Conservation (phyloP, 495 filamentous ascomycete genomes). For the Haplographium delicatum region DNA sequence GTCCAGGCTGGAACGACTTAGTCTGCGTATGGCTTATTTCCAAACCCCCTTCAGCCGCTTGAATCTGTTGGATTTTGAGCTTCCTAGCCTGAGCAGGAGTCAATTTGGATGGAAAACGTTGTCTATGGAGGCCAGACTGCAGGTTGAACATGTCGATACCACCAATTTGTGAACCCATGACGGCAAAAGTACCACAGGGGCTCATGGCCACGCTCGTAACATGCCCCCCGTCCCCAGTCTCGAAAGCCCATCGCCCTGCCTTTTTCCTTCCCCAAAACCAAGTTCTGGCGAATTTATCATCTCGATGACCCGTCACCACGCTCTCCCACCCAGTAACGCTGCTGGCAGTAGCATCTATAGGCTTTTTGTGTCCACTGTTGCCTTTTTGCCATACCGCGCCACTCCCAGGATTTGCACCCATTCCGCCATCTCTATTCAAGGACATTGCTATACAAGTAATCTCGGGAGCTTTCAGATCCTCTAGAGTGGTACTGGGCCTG, state of each 20-base stretch:
- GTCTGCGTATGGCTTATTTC: constrained; percentile 11
- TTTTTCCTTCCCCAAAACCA: constrained; percentile 98
- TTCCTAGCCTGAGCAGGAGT: constrained; percentile 59
- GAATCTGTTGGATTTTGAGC: constrained; percentile 51
- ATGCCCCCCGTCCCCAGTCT: constrained; percentile 74
- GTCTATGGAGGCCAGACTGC: constrained; percentile 83
- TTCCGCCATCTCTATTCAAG: constrained; percentile 87
- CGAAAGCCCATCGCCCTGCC: constrained; percentile 88
- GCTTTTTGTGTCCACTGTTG: constrained; percentile 48
- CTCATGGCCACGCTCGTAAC: constrained; percentile 87
- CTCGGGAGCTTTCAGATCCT: constrained; percentile 80
- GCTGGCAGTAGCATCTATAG: constrained; percentile 52
- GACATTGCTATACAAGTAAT: constrained; percentile 88
- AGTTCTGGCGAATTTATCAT: constrained; percentile 78
- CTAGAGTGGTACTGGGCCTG: constrained; percentile 53
- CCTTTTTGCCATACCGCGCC: constrained; percentile 73
- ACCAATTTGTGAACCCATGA: constrained; percentile 81
- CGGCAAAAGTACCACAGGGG: constrained; percentile 86
- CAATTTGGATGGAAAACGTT: constrained; percentile 71
- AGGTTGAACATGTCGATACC: constrained; percentile 92
- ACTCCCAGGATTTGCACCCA: constrained; percentile 67
- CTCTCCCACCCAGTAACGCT: constrained; percentile 91
- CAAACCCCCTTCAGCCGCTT: constrained; percentile 38
- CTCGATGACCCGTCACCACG: constrained; percentile 86
- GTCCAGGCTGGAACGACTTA: constrained; percentile 37